Conservation (phyloP, 768 basidiomycete genomes). For the Fistulinella prunicolor region DNA sequence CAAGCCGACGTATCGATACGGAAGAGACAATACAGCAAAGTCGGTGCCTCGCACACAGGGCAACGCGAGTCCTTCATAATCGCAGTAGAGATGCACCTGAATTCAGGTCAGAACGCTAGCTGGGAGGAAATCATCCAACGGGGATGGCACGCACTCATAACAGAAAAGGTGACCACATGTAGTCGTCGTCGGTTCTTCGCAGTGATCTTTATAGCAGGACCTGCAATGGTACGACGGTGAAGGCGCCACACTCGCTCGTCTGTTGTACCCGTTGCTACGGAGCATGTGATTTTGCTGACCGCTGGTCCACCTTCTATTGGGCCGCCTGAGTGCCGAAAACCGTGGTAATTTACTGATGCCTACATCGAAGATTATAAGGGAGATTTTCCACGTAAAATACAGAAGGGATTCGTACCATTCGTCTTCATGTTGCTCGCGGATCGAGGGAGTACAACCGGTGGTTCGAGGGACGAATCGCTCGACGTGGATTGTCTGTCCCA, state of each 20-base stretch:
- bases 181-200: constrained; percentile 54
- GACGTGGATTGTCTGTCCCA: constrained; percentile 33
- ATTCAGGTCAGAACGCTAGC: constrained; percentile 1
- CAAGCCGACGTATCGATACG: constrained; percentile 41
- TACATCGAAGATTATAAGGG: constrained; percentile 7
- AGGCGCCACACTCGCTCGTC: constrained; percentile 7
- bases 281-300: constrained; percentile 11
- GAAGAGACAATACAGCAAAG: constrained; percentile 55
- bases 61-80: constrained; percentile 47
- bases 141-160: constrained; percentile 33
- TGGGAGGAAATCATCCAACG: background rate
- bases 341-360: constrained; percentile 31
- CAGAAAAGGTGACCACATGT: constrained; percentile 68
- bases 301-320: constrained; percentile 13
- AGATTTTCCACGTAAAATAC: background rate
- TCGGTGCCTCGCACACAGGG: constrained; percentile 51
- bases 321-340: constrained; percentile 28
- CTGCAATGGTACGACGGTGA: constrained; percentile 43
- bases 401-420: constrained; percentile 18
- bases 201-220: constrained; percentile 46
- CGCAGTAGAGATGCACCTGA: constrained; percentile 52
- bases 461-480: constrained; percentile 28
- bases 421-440: constrained; percentile 9
- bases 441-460: constrained; percentile 17
- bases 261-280: constrained; percentile 3